Percentiles rank a stretch among this genome's conserved stretches.
These are phyloP conservation scores for Thermochaetoides dissita DNA, from an alignment of 2,329 filamentous ascomycete genomes.

Conservation along the genomic window DNA sequence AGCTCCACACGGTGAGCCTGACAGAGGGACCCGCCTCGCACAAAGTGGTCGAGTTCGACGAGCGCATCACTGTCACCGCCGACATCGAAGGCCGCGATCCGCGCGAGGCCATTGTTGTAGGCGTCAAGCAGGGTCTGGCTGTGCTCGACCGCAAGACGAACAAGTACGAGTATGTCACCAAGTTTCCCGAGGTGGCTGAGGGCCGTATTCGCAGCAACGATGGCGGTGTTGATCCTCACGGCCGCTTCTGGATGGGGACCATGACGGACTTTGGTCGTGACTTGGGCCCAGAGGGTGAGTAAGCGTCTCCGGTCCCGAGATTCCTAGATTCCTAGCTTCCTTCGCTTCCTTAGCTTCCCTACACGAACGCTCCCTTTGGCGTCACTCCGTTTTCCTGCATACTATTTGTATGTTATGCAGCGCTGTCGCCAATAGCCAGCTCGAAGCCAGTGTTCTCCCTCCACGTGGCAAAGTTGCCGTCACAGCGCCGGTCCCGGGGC, in stretches of 20 bases:
- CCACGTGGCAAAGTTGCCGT: conserved; percentile 8
- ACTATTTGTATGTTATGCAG: too few species aligned
- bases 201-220: conserved; percentile 61
- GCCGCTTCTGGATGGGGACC: conserved; percentile 70
- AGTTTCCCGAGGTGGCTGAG: conserved; percentile 30
- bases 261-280: conserved; percentile 58
- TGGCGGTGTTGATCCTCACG: conserved; percentile 64
- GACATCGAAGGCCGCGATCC: conserved; percentile 58
- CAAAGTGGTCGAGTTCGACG: conserved; percentile 43
- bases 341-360: too few species aligned
- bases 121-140: conserved; percentile 71
- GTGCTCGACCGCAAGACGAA: conserved; percentile 52
- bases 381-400: too few species aligned
- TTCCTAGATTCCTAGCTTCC: too few species aligned
- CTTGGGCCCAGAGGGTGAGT: conserved; percentile 35
- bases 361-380: too few species aligned
- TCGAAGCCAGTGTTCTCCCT: conserved; percentile 3
- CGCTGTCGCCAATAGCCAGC: too few species aligned
- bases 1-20: conserved; percentile 59
- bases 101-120: conserved; percentile 55
- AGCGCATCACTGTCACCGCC: conserved; percentile 53
- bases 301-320: too few species aligned
- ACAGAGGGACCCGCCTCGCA: conserved; percentile 47
- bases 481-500: too few species aligned
- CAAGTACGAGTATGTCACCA: conserved; percentile 37